phyloP scores from a whole-genome alignment of 1,284 basidiomycete species.

The Leccinum angustisporum region DNA sequence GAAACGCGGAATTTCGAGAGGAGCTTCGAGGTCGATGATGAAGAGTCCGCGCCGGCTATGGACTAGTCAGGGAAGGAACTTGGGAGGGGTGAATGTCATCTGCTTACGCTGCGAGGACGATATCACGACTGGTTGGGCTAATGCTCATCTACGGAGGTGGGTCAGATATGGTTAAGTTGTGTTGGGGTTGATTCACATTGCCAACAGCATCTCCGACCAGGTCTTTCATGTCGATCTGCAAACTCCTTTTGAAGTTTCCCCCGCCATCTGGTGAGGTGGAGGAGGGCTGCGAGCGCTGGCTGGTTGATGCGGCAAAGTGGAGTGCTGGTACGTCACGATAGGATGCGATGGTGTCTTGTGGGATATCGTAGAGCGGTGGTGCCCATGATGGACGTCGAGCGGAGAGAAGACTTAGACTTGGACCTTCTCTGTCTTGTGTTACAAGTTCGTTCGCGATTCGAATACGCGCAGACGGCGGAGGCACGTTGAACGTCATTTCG shows the following conservation, averaged over 20 bases:
- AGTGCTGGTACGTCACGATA: conserved; percentile 33
- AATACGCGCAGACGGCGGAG: neutral
- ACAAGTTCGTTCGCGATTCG: neutral
- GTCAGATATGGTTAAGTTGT: conserved; percentile 3
- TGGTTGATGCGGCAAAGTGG: conserved; percentile 16
- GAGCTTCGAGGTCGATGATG: conserved; percentile 91
- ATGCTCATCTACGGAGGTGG: conserved; percentile 65
- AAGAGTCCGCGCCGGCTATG: conserved; percentile 87
- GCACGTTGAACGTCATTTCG: neutral
- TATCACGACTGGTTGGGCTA: conserved; percentile 74
- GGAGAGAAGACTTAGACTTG: conserved; percentile 32
- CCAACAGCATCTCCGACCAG: conserved; percentile 80
- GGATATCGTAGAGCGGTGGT: conserved; percentile 28
- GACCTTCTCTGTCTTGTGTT: neutral
- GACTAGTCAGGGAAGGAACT: conserved; percentile 3
- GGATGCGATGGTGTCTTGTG: conserved; percentile 31
- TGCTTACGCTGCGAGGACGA: conserved; percentile 77
- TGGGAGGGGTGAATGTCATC: neutral
- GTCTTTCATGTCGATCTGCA: conserved; percentile 75
- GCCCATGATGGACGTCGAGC: conserved; percentile 36
- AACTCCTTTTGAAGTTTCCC: conserved; percentile 52
- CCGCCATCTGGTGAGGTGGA: conserved; percentile 52
- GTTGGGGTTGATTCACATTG: conserved; percentile 53
- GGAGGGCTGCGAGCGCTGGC: conserved; percentile 22
- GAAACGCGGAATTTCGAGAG: conserved; percentile 86